Evolutionary conservation across 768 basidiomycete species (phyloP).

Genomic region (Auriscalpium vulgare): DNA sequence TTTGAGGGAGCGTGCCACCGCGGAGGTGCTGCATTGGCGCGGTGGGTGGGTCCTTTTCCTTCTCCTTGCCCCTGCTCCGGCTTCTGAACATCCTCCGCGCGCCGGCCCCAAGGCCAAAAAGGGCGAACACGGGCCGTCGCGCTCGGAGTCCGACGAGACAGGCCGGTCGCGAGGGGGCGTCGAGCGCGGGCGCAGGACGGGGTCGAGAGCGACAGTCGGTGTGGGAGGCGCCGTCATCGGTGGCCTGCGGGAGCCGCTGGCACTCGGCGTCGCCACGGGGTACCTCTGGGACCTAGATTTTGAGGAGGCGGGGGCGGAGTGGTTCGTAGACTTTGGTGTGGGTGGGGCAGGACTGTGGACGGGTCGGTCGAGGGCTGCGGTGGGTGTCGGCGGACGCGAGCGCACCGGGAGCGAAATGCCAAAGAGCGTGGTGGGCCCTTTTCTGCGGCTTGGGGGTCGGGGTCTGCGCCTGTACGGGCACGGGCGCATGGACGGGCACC

Average conservation of each 20-base stretch:
- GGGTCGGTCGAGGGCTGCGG: neutral
- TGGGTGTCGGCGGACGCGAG: constrained; percentile 3
- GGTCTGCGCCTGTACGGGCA: constrained; percentile 2
- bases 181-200: constrained; percentile 7
- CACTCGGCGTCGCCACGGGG: neutral
- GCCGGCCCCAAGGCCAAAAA: constrained; percentile 21
- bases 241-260: constrained; percentile 3
- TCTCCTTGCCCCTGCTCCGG: neutral
- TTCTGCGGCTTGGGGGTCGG: constrained; percentile 26
- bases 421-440: constrained; percentile 35
- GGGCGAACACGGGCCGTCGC: constrained; percentile 26
- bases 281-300: neutral
- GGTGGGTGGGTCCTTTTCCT: constrained; percentile 15
- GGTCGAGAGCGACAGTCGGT: neutral
- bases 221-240: neutral
- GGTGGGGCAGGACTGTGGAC: neutral
- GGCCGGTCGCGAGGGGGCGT: constrained; percentile 11
- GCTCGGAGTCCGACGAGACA: constrained; percentile 13
- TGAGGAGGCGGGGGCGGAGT: neutral
- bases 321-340: constrained; percentile 1
- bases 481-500: constrained; percentile 13
- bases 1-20: neutral
- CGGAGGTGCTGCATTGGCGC: constrained; percentile 2
- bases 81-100: constrained; percentile 11
- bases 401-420: constrained; percentile 28